Evolutionary conservation across 345 rosid genomes (phyloP), one percentile per base, ranked within the genome.

Genomic region (Sisymbrium irio): DNA sequence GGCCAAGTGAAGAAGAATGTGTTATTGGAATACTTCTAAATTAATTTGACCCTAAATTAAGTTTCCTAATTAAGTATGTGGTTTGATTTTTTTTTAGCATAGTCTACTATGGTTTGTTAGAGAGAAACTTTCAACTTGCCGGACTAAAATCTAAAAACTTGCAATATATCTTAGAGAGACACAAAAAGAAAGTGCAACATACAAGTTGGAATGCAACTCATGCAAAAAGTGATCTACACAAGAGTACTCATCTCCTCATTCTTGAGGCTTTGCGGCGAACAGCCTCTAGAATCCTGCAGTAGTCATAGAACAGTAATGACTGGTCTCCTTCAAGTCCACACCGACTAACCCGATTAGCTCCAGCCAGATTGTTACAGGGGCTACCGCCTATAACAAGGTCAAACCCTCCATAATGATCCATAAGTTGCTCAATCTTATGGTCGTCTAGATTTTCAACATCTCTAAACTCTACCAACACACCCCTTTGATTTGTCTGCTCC

Each of bases 321-420:
- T 81, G 62, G 9, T 47, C 19, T 39, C 79, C 81, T 40, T 74
- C 77, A 20, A 81, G 71, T 6, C 79, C 84, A 3, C 12, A 59
- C 15, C 84, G 13, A 67, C 62, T 65, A 25, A 17, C 40, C 15
- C 81, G 13, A 32, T 81, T 81, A 28, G 58, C 18, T 9, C 84
- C 84, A 3, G 77, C 45, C 0, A 77, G 74, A 14, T 81, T 72
- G n/a, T 72, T 72, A 13, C 69, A 61, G 0, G 76, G 76, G 13
- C 69, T 72, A 2, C 76, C 76, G 1, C 81, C 84, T 7, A 74
- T 74, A 19, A 81, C 72, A 4, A 81, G 74, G 49, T 81, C 81
- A 37, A 81, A 74, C 0, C 72, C 79, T 17, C 83, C 83, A 17
- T 68, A 69, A 39, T 1, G 6, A 0, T 57, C 47, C 28, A 80